Evolutionary conservation across 345 rosid genomes (phyloP).

Genomic region (Eutrema yunnanense): DNA sequence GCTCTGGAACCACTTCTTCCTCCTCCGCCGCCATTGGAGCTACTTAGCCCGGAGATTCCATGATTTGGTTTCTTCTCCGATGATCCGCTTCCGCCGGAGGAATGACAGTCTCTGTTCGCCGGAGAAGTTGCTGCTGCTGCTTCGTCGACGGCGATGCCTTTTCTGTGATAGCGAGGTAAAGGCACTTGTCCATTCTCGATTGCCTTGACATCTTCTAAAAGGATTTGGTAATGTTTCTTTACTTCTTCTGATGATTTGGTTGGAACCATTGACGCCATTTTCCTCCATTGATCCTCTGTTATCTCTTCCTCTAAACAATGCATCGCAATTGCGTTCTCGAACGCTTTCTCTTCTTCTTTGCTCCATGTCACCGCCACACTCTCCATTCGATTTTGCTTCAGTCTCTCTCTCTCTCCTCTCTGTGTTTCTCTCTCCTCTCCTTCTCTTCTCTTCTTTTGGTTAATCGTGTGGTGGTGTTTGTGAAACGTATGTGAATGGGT

Average conservation of each 20-base stretch:
- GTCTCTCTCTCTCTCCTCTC: background rate
- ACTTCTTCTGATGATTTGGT: slow-evolving; percentile 45
- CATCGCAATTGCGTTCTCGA: slow-evolving; percentile 73
- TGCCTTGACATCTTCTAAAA: slow-evolving; percentile 63
- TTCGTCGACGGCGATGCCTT: slow-evolving; percentile 12
- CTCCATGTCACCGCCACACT: slow-evolving; percentile 50
- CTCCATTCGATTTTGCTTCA: slow-evolving; percentile 36
- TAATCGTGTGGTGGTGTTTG: slow-evolving; percentile 34
- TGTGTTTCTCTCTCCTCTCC: background rate
- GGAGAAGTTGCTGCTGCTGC: slow-evolving; percentile 34
- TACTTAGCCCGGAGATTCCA: slow-evolving; percentile 38
- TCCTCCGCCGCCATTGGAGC: slow-evolving; percentile 48
- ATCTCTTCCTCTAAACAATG: slow-evolving; percentile 49
- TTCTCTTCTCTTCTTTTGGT: slow-evolving; percentile 8
- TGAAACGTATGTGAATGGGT: slow-evolving; percentile 32
- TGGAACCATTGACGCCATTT: slow-evolving; percentile 70
- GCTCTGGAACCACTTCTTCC: slow-evolving; percentile 43
- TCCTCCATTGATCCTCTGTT: slow-evolving; percentile 53
- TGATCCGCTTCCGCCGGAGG: slow-evolving; percentile 28
- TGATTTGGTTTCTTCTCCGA: slow-evolving; percentile 29
- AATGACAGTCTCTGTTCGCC: slow-evolving; percentile 33
- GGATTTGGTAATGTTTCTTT: slow-evolving; percentile 52
- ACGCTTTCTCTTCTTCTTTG: slow-evolving; percentile 77
- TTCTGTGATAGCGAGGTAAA: slow-evolving; percentile 49
- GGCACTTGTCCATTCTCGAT: slow-evolving; percentile 67